Evolutionary conservation across 179 eudicot genomes (phyloP).

Genomic region (Nepenthes alata): DNA sequence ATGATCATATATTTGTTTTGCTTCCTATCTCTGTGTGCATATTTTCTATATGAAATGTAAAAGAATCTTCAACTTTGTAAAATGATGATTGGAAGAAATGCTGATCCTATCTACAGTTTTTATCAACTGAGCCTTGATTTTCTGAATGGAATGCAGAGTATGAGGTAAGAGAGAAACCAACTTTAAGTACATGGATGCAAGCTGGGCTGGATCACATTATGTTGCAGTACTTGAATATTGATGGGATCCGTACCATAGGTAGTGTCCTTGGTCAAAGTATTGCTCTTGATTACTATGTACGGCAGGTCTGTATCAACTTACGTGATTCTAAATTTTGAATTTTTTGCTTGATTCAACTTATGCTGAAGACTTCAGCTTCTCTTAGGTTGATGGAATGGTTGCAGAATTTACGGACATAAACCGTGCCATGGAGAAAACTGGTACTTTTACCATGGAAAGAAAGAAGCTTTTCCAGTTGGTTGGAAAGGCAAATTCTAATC

Average conservation of each 20-base stretch:
- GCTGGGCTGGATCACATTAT: constrained; percentile 81
- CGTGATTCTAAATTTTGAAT: not conserved
- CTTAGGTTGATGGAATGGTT: constrained; percentile 93
- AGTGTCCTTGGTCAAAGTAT: constrained; percentile 99
- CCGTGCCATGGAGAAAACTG: constrained; percentile 95
- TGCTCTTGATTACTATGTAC: constrained; percentile 91
- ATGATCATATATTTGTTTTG: too few relatives aligned
- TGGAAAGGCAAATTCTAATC: constrained; percentile 94
- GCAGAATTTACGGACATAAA: constrained; percentile 94
- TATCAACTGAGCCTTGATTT: not conserved
- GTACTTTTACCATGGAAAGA: constrained; percentile 82
- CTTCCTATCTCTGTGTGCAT: too few relatives aligned
- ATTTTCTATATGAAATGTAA: too few relatives aligned
- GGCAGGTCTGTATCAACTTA: constrained; percentile 47
- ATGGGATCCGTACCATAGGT: constrained; percentile 90
- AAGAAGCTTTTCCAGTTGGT: constrained; percentile 91
- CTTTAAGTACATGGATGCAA: constrained; percentile 82
- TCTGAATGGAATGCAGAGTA: constrained; percentile 37
- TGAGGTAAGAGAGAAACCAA: constrained; percentile 80
- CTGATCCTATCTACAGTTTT: not conserved
- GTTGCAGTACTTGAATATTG: constrained; percentile 71
- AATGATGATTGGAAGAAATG: too few relatives aligned
- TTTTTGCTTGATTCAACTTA: constrained; percentile 1
- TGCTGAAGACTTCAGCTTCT: constrained; percentile 7
- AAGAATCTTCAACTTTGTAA: too few relatives aligned